A percentile compares a stretch with the other conserved stretches of the same genome.
phyloP scores from a whole-genome alignment of 164 flowering plant genomes.

The Stephania yunnanensis region DNA sequence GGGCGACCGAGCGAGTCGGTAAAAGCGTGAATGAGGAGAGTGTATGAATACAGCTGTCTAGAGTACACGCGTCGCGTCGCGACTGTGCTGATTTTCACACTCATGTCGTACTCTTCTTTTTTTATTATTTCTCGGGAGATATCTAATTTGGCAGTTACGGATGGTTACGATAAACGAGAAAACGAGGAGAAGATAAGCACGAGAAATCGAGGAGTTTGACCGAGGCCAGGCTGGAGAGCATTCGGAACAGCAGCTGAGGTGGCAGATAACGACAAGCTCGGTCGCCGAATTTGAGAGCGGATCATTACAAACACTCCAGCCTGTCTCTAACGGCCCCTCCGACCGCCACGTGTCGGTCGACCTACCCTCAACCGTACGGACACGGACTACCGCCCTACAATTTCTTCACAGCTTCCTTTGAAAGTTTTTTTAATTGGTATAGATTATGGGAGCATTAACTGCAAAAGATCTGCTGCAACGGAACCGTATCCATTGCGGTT shows the following conservation, averaged over 20 bases:
- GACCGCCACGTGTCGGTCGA: constrained; percentile 33
- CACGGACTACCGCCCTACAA: neutral
- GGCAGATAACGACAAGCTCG: constrained; percentile 57
- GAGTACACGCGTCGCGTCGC: constrained; percentile 46
- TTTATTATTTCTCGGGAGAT: neutral
- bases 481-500: constrained; percentile 47
- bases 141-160: constrained; percentile 3
- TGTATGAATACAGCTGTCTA: constrained; percentile 55
- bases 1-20: constrained; percentile 44
- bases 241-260: constrained; percentile 36
- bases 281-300: constrained; percentile 57
- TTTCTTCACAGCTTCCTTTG: neutral
- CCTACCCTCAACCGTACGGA: neutral
- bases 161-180: neutral
- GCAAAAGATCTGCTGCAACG: constrained; percentile 14
- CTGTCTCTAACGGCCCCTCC: constrained; percentile 43
- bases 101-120: constrained; percentile 2
- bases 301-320: constrained; percentile 54
- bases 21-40: constrained; percentile 33
- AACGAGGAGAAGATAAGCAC: no score
- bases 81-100: constrained; percentile 4
- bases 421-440: no score
- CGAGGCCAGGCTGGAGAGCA: constrained; percentile 58
- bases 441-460: constrained; percentile 6
- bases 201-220: constrained; percentile 29